These are phyloP conservation scores for Saitozyma sp. DNA, from an alignment of 768 basidiomycete genomes.

Conservation along the genomic window DNA sequence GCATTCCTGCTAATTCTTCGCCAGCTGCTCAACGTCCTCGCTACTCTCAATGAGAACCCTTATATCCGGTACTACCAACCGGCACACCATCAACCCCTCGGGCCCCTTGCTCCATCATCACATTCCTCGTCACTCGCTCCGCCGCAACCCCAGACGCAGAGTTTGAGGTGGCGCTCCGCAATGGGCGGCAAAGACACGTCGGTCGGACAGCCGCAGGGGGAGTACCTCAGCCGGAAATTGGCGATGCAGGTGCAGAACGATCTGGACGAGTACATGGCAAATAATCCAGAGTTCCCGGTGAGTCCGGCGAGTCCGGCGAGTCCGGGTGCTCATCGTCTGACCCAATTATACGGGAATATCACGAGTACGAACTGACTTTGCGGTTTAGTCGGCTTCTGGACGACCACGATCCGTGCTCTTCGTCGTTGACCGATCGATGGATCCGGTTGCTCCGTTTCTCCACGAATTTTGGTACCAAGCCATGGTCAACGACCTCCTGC, in stretches of 20 bases:
- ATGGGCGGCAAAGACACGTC: conserved; percentile 13
- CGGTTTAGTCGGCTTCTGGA: conserved; percentile 49
- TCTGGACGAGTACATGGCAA: conserved; percentile 82
- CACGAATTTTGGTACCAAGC: conserved; percentile 99
- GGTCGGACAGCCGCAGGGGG: conserved; percentile 48
- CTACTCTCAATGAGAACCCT: conserved; percentile 87
- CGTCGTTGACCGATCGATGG: conserved; percentile 96
- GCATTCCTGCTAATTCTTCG: conserved; percentile 6
- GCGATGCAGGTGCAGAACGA: conserved; percentile 80
- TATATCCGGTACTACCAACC: conserved; percentile 91
- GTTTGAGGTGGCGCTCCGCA: conserved; percentile 49
- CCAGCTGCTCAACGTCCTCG: conserved; percentile 82
- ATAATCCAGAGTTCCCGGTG: conserved; percentile 84
- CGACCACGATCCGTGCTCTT: conserved; percentile 78
- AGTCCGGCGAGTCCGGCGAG: conserved; percentile 46
- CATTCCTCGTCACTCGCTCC: conserved; percentile 21
- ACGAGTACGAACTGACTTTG: background rate
- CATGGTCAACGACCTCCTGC: conserved; percentile 92
- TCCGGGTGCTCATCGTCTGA: conserved; percentile 4
- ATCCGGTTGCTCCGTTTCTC: conserved; percentile 80
- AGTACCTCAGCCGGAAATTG: conserved; percentile 75
- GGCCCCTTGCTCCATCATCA: conserved; percentile 63
- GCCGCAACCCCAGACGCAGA: conserved; percentile 25
- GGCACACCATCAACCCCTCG: conserved; percentile 75
- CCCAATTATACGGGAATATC: background rate